Conservation (phyloP, 139 green algal genomes). For the Ostreobium quekettii region DNA sequence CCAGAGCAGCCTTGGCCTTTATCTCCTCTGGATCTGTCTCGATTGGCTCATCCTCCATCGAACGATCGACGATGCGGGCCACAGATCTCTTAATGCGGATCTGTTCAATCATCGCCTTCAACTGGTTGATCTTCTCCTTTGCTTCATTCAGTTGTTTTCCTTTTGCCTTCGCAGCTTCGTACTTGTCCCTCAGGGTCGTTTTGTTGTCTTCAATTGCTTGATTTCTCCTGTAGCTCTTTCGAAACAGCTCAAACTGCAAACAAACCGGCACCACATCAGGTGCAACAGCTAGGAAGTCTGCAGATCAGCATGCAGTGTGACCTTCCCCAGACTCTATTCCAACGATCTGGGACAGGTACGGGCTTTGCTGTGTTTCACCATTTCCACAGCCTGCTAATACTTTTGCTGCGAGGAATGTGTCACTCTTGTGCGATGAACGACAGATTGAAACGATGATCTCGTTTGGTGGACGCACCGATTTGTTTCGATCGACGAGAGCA, state of each 20-base stretch:
- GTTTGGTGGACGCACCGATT: no score
- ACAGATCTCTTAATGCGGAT: conserved; percentile 49
- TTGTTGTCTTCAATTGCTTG: conserved; percentile 79
- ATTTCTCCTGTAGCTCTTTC: conserved; percentile 66
- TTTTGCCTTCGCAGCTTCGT: conserved; percentile 60
- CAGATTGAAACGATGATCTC: no score
- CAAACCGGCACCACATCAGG: no score
- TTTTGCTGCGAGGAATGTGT: no score
- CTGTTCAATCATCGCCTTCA: conserved; percentile 60
- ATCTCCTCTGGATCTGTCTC: conserved; percentile 7
- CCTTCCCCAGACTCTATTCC: conserved; percentile 47
- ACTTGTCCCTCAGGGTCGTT: conserved; percentile 65
- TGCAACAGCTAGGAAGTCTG: no score
- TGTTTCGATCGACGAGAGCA: conserved; percentile 4
- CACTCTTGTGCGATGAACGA: no score
- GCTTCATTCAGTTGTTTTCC: conserved; percentile 34
- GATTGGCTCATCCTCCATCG: not conserved
- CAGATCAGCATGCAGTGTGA: conserved; percentile 49
- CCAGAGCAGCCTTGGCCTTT: not conserved
- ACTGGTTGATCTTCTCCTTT: conserved; percentile 47
- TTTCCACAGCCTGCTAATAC: no score
- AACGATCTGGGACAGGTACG: no score
- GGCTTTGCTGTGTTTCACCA: no score
- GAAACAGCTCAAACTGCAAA: conserved; percentile 72
- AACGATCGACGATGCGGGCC: no score